Conservation (phyloP, 148 eudicot genomes). For the Dianthus caryophyllus region DNA sequence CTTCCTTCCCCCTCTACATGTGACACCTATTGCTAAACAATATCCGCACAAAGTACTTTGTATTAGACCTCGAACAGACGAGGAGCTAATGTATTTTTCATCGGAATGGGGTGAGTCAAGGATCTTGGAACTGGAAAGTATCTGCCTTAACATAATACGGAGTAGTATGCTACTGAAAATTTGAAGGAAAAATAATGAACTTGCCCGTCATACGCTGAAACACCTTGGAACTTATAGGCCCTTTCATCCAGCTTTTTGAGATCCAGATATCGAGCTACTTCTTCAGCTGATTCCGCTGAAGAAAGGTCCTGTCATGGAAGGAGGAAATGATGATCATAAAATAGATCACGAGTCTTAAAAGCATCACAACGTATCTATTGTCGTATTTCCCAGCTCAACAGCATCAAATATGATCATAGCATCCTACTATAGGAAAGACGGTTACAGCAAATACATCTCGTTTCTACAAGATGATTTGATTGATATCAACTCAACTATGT, state of each 20-base stretch:
- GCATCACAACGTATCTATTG: background rate
- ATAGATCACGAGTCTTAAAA: background rate
- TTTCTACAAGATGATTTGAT: background rate
- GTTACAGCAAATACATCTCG: no score
- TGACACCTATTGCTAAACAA: no score
- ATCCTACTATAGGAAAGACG: no score
- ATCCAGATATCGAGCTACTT: conserved; percentile 81
- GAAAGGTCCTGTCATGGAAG: conserved; percentile 61
- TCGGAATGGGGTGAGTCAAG: no score
- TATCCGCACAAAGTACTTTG: background rate
- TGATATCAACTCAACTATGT: background rate
- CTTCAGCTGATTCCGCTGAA: conserved; percentile 79
- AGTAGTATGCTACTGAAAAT: no score
- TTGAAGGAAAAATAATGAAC: conserved; percentile 7
- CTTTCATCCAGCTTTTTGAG: conserved; percentile 91
- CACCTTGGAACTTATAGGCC: conserved; percentile 80
- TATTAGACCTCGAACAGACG: background rate
- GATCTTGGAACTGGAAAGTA: no score
- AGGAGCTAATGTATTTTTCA: no score
- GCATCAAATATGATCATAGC: background rate
- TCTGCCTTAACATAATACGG: background rate
- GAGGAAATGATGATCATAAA: background rate
- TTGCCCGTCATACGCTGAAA: conserved; percentile 90
- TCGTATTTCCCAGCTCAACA: background rate
- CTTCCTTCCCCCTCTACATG: no score